Evolutionary conservation across 352 stramenopile species (phyloP).

Genomic region (Globisporangium nodosum): DNA sequence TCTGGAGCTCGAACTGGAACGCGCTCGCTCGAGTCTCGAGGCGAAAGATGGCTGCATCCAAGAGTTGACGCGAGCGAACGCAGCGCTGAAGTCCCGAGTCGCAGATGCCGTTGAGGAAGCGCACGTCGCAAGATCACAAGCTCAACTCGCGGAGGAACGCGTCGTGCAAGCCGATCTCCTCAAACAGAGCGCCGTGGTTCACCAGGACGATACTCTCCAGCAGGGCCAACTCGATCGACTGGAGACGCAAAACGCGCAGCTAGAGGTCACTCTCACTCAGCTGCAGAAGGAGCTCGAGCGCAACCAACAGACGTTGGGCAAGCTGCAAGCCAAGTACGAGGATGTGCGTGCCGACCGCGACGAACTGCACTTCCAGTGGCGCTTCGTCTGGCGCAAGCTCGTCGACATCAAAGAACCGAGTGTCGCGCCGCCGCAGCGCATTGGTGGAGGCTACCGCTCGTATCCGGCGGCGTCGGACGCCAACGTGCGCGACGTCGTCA

Average conservation of each 20-base stretch:
- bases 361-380: conserved; percentile 32
- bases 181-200: not conserved
- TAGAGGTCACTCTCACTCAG: conserved; percentile 5
- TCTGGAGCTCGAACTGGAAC: conserved; percentile 5
- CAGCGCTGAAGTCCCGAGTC: conserved; percentile 4
- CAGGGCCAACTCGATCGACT: not conserved
- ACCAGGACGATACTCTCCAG: not conserved
- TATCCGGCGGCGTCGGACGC: conserved; percentile 22
- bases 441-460: conserved; percentile 31
- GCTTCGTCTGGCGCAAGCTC: conserved; percentile 28
- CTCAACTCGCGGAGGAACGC: conserved; percentile 4
- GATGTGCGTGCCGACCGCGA: conserved; percentile 17
- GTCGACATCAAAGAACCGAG: conserved; percentile 23
- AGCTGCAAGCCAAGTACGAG: conserved; percentile 17
- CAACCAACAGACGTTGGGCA: conserved; percentile 10
- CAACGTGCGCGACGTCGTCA: conserved; percentile 37
- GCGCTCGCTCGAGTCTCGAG: not conserved
- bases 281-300: conserved; percentile 12
- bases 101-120: conserved; percentile 5
- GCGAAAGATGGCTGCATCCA: not conserved
- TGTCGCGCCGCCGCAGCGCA: conserved; percentile 25
- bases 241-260: not conserved
- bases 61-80: conserved; percentile 3
- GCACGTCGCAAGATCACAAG: not conserved
- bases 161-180: not conserved